Percentiles rank a stretch among this genome's conserved stretches.
Evolutionary conservation across 352 stramenopile species (phyloP).

Genomic region (Phytophthora niederhauseri): DNA sequence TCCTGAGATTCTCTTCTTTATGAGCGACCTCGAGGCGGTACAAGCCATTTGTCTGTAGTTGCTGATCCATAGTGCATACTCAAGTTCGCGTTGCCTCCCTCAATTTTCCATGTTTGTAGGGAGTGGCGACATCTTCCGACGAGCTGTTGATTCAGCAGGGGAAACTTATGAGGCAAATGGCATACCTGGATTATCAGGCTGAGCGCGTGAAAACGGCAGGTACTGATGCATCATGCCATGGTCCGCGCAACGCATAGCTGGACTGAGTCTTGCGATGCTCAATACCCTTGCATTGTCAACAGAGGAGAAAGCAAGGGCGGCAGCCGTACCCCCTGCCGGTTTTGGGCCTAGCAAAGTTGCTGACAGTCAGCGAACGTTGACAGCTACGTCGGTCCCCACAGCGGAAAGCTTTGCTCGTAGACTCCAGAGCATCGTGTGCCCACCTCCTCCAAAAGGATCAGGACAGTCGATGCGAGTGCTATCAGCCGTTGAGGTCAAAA

Average conservation of each 20-base stretch:
- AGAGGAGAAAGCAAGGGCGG: constrained; percentile 17
- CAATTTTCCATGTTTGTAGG: constrained; percentile 32
- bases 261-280: neutral
- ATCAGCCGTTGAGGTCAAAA: constrained; percentile 36
- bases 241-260: neutral
- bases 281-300: neutral
- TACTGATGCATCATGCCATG: constrained; percentile 5
- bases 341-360: neutral
- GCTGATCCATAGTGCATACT: neutral
- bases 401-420: constrained; percentile 36
- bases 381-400: constrained; percentile 9
- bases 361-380: constrained; percentile 1
- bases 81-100: neutral
- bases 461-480: constrained; percentile 24
- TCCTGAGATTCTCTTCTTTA: constrained; percentile 75
- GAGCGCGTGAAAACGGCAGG: constrained; percentile 30
- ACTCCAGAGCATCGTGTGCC: constrained; percentile 39
- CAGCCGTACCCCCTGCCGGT: neutral
- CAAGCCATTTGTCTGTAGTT: constrained; percentile 3
- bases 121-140: constrained; percentile 49
- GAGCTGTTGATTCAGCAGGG: constrained; percentile 54
- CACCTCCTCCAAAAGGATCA: constrained; percentile 15
- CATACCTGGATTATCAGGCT: constrained; percentile 49
- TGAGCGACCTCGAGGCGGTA: constrained; percentile 75
- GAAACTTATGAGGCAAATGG: constrained; percentile 49